phyloP scores from a whole-genome alignment of 805 yeast species.

The Ogataea angusta region DNA sequence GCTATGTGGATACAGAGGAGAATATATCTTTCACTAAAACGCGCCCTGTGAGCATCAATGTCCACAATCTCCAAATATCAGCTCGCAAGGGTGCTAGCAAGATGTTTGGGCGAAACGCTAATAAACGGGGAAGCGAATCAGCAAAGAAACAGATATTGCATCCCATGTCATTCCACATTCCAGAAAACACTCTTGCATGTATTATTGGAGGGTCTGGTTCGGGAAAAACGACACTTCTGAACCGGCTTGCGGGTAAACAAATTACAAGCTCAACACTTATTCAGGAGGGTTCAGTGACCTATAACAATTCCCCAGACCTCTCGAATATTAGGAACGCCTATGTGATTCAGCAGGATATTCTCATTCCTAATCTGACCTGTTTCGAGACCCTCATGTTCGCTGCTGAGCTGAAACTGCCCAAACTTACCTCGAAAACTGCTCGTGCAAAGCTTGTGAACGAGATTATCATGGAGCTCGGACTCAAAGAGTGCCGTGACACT shows the following conservation, averaged over 20 bases:
- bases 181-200: conserved; percentile 64
- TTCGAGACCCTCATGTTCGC: conserved; percentile 67
- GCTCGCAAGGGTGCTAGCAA: conserved; percentile 1
- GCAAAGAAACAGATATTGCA: conserved; percentile 39
- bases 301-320: conserved; percentile 36
- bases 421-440: conserved; percentile 39
- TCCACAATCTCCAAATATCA: conserved; percentile 23
- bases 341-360: conserved; percentile 71
- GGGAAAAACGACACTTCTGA: conserved; percentile 79
- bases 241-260: conserved; percentile 55
- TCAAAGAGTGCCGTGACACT: conserved; percentile 61
- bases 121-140: neutral
- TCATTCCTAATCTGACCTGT: conserved; percentile 69
- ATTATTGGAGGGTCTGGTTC: conserved; percentile 87
- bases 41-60: conserved; percentile 23
- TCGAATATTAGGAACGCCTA: conserved; percentile 48
- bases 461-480: conserved; percentile 60
- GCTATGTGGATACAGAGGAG: neutral
- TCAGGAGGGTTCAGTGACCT: conserved; percentile 39
- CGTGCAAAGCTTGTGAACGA: conserved; percentile 52
- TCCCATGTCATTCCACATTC: conserved; percentile 56
- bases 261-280: conserved; percentile 31
- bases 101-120: conserved; percentile 14
- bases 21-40: conserved; percentile 24
- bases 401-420: conserved; percentile 65